These are phyloP conservation scores for Fusarium concolor DNA, from an alignment of 2,329 filamentous ascomycete species.

Conservation along the genomic window DNA sequence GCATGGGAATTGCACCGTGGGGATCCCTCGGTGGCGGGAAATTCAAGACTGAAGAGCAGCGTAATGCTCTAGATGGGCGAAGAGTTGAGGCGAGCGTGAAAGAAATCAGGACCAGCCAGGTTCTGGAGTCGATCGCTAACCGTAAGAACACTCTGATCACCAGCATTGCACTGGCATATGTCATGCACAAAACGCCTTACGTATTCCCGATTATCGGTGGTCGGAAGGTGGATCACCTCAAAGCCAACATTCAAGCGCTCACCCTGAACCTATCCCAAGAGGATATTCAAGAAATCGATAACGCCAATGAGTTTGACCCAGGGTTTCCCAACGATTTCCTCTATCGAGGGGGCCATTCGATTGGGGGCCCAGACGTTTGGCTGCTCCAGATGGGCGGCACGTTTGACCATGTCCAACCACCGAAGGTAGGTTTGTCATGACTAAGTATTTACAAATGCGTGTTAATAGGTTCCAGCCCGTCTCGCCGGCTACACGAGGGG, in stretches of 20 bases:
- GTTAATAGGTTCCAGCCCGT: conserved; percentile 53
- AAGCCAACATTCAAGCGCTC: conserved; percentile 76
- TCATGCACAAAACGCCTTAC: conserved; percentile 77
- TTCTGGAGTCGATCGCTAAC: conserved; percentile 62
- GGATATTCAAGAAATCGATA: conserved; percentile 75
- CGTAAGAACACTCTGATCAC: conserved; percentile 58
- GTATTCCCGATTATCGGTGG: conserved; percentile 81
- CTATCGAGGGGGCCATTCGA: conserved; percentile 54
- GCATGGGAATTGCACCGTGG: conserved; percentile 69
- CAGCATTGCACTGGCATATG: conserved; percentile 74
- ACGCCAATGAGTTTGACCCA: conserved; percentile 68
- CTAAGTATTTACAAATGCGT: no score
- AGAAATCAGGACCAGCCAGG: conserved; percentile 63
- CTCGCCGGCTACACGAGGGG: conserved; percentile 52
- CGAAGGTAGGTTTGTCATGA: conserved; percentile 47
- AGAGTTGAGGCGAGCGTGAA: conserved; percentile 58
- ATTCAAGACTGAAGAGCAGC: conserved; percentile 57
- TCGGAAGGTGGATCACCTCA: conserved; percentile 75
- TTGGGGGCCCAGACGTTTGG: conserved; percentile 56
- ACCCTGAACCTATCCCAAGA: conserved; percentile 67
- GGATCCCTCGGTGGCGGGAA: conserved; percentile 64
- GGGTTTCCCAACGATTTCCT: conserved; percentile 76
- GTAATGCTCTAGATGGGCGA: conserved; percentile 52
- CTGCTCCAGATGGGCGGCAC: conserved; percentile 60
- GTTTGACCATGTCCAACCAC: conserved; percentile 62